Evolutionary conservation across 176 grass and related monocot genomes (phyloP).

Genomic region (Carex littledalei): DNA sequence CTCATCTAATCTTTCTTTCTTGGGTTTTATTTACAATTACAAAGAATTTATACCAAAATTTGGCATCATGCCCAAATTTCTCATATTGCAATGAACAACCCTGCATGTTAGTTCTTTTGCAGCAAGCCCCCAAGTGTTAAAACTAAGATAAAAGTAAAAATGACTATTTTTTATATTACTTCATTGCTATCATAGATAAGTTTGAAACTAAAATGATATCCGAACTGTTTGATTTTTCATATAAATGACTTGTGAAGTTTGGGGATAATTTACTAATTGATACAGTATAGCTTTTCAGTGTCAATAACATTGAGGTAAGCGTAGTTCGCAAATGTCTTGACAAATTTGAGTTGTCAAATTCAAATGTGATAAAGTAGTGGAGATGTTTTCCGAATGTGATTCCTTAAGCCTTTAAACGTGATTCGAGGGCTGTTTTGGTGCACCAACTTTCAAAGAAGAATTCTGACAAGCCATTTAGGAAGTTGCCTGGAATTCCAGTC

Average conservation of each 20-base stretch:
- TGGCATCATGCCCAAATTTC: neutral
- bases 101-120: neutral
- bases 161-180: neutral
- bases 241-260: neutral
- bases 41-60: neutral
- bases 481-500: constrained; percentile 84
- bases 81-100: neutral
- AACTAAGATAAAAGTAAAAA: neutral
- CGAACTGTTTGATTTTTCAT: neutral
- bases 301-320: neutral
- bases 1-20: neutral
- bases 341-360: neutral
- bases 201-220: neutral
- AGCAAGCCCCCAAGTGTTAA: neutral
- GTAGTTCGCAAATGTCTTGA: neutral
- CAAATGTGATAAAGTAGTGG: neutral
- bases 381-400: constrained; percentile 5
- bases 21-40: neutral
- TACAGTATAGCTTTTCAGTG: neutral
- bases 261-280: neutral
- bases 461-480: constrained; percentile 68
- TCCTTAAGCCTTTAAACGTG: constrained; percentile 71
- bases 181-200: neutral
- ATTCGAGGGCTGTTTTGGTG: constrained; percentile 76
- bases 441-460: constrained; percentile 94